A percentile compares a stretch with the other conserved stretches of the same genome.
These are phyloP conservation scores for Trichoderma breve DNA, from an alignment of 2,329 filamentous ascomycete genomes.

Conservation along the genomic window DNA sequence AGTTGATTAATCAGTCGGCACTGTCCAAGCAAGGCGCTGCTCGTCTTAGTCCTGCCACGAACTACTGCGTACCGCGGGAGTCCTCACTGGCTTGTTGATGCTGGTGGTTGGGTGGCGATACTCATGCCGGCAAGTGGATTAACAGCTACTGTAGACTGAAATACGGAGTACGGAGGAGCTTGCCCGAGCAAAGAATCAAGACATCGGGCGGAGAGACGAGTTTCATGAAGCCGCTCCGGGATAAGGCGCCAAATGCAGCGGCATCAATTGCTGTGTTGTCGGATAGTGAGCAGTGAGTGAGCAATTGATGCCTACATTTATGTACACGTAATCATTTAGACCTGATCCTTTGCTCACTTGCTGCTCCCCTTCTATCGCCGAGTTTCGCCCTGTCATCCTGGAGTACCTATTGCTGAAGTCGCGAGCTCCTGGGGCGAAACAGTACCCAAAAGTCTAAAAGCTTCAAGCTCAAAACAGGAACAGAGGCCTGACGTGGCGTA, in stretches of 20 bases:
- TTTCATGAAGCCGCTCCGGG: background rate
- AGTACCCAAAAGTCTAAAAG: background rate
- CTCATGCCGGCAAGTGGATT: constrained; percentile 11
- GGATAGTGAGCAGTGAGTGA: background rate
- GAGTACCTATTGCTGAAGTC: background rate
- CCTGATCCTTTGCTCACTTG: background rate
- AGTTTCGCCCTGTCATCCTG: background rate
- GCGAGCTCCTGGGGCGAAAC: background rate
- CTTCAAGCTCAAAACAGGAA: constrained; percentile 5
- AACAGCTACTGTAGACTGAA: background rate
- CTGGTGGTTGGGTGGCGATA: background rate
- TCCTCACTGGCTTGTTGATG: background rate
- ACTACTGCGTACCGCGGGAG: background rate
- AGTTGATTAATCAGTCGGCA: background rate
- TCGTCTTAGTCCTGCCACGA: background rate
- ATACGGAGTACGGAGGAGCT: background rate
- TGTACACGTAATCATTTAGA: background rate
- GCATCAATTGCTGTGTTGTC: background rate
- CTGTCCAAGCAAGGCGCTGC: background rate
- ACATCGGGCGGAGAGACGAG: background rate
- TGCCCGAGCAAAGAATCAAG: background rate
- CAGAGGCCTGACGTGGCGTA: constrained; percentile 7
- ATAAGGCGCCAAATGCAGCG: background rate
- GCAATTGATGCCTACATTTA: background rate
- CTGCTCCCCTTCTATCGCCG: background rate